Percentiles rank a stretch among this genome's conserved stretches.
phyloP scores from a whole-genome alignment of 306 rosid species.

The Dryas alaskensis region DNA sequence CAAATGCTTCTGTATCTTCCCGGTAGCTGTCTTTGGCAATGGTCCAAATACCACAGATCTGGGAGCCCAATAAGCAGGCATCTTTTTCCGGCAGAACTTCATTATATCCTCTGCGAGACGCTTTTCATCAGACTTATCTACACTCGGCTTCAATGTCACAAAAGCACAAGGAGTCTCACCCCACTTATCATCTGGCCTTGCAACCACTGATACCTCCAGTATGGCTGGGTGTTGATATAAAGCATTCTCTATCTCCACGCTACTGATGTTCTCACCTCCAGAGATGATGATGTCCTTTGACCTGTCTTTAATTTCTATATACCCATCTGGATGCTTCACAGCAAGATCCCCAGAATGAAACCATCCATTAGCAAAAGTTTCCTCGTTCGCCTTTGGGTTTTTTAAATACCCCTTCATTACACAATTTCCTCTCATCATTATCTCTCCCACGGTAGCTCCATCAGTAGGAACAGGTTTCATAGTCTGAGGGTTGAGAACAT shows the following conservation, averaged over 20 bases:
- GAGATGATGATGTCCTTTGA: slow-evolving; percentile 93
- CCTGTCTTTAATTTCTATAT: slow-evolving; percentile 89
- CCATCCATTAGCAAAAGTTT: slow-evolving; percentile 81
- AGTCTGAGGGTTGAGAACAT: slow-evolving; percentile 55
- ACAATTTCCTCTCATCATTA: slow-evolving; percentile 75
- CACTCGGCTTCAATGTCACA: slow-evolving; percentile 61
- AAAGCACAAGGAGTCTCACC: slow-evolving; percentile 92
- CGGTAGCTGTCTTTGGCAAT: slow-evolving; percentile 70
- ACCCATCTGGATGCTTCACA: slow-evolving; percentile 83
- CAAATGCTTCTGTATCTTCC: slow-evolving; percentile 80
- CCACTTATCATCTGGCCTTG: slow-evolving; percentile 85
- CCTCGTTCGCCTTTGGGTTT: slow-evolving; percentile 76
- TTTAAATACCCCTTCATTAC: slow-evolving; percentile 95
- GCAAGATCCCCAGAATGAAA: slow-evolving; percentile 89
- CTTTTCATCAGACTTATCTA: slow-evolving; percentile 50
- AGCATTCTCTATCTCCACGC: slow-evolving; percentile 77
- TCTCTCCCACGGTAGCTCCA: slow-evolving; percentile 80
- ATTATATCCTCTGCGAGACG: slow-evolving; percentile 60
- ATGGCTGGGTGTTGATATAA: slow-evolving; percentile 66
- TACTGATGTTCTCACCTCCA: slow-evolving; percentile 91
- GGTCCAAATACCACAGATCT: slow-evolving; percentile 69
- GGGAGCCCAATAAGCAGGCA: slow-evolving; percentile 86
- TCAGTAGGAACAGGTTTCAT: slow-evolving; percentile 79
- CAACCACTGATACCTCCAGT: slow-evolving; percentile 78
- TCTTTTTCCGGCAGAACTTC: slow-evolving; percentile 66